Evolutionary conservation across 176 grass and related monocot genomes (phyloP), one percentile per base, ranked within the genome.

Genomic region (Luzula sylvatica): DNA sequence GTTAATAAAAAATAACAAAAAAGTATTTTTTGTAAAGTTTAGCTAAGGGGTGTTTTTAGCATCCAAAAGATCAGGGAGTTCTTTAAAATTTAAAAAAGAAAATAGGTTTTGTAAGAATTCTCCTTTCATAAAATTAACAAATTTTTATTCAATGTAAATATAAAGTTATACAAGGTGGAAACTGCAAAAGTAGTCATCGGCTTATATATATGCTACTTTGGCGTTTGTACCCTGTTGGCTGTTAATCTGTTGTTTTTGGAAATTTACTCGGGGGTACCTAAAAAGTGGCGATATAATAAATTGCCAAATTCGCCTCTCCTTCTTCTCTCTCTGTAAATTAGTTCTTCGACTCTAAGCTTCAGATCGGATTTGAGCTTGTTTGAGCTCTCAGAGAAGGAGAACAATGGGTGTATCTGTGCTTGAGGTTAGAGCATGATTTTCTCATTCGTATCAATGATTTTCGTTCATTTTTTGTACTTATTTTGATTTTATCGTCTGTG

Each of bases 401-500:
- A 56, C 46, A 16, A 77, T 77, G 65, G 65, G 66, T 2, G 32
- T 56, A 19, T 70, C 74, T 61, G 56, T 77, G 20, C 32, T 77
- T 40, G 56, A 77, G 74, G 74, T 77, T 30, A 3, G 23, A 9
- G 46, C 24, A 8, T 65, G 38, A 15, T 48, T 54, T 21, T 52
- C 5, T 15, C 18, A 20, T 0, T 16, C 4, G n/a, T 28, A 18
- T 19, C 0, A 13, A 13, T 65, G 43, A 38, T 12, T 24, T 26
- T 74, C 58, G 30, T 35, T 35, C 19, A 20, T 18, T 18, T 13
- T 24, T 32, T 13, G 7, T 42, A 65, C 23, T 49, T 8, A 22
- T 52, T 56, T 45, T 45, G 20, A 3, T 50, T 2, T 26, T 17
- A 23, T n/a, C 43, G n/a, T 23, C 3, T 17, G 50, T 35, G 4